phyloP scores from a whole-genome alignment of 2,329 filamentous ascomycete genomes.

The Aureobasidium musti region DNA sequence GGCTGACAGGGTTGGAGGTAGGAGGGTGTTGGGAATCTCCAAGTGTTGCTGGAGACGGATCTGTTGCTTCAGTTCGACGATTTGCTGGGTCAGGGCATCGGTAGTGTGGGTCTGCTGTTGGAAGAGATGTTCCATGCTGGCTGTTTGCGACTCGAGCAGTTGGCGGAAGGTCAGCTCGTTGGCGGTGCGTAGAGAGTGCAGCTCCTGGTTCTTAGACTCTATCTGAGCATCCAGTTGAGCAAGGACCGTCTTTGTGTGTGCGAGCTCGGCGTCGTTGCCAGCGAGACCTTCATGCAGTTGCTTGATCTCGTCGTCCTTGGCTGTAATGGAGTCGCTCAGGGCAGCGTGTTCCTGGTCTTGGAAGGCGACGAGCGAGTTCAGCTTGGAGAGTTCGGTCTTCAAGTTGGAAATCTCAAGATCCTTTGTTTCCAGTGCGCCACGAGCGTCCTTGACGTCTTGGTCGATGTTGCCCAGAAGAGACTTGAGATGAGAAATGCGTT shows the following conservation, averaged over 20 bases:
- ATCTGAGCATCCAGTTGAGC: slow-evolving; percentile 25
- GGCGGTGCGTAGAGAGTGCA: slow-evolving; percentile 21
- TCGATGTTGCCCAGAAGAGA: slow-evolving; percentile 3
- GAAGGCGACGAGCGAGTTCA: slow-evolving; percentile 19
- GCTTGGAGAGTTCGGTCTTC: slow-evolving; percentile 9
- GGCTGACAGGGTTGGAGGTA: not conserved
- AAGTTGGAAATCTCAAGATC: not conserved
- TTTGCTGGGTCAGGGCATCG: slow-evolving; percentile 22
- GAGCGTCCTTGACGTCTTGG: slow-evolving; percentile 15
- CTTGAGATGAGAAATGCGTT: slow-evolving; percentile 14
- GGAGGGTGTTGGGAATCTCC: not conserved
- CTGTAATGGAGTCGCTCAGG: slow-evolving; percentile 6
- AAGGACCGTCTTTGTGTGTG: slow-evolving; percentile 19
- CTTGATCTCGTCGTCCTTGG: slow-evolving; percentile 19
- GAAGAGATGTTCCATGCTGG: slow-evolving; percentile 15
- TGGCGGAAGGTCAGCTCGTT: slow-evolving; percentile 22
- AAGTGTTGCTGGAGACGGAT: slow-evolving; percentile 19
- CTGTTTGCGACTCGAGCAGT: slow-evolving; percentile 17
- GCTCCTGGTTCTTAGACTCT: slow-evolving; percentile 20
- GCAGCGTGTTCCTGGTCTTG: slow-evolving; percentile 19
- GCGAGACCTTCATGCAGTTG: slow-evolving; percentile 15
- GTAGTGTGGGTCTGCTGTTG: slow-evolving; percentile 9
- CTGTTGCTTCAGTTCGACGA: slow-evolving; percentile 19
- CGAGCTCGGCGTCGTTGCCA: slow-evolving; percentile 19
- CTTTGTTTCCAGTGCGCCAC: slow-evolving; percentile 6